Base-by-base conservation (phyloP, 768 basidiomycete species). In the Tulasnella sp. region DNA sequence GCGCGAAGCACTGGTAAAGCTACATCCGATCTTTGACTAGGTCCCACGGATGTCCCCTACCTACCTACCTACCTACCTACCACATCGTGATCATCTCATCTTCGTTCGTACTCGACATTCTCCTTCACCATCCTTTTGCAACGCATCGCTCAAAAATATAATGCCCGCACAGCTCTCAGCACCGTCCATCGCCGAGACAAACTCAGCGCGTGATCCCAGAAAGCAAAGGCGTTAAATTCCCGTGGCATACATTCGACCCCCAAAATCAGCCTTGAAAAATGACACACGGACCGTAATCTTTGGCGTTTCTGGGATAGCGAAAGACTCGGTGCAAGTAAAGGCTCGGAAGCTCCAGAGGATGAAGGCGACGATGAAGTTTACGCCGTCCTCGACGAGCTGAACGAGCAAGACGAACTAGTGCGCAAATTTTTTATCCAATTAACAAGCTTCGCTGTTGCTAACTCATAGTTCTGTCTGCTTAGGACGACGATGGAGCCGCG, bases 141-240 rank as follows among this genome's bases (percentile, higher is more conserved):
- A 34, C 31, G 15, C 14, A 31, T 19, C 67, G 14, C 15, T 68
- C 15, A 14, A 15, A n/a, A n/a, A n/a, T 31, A 68, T 31, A 14
- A 68, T 68, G 67, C 14, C 67, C 14, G 14, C 67, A 15, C 31
- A 15, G 31, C 67, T 68, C 31, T 15, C 15, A 14, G 67, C 67
- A 34, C 67, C 67, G 15, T 31, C 67, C 14, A 15, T 19, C 15
- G 89, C 89, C 14, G 94, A 94, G 95, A 96, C 82, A 90, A 93
- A 70, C 87, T 97, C 78, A 93, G 92, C 80, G 95, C 82, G 88
- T 96, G 76, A 90, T 97, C 11, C 95, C 95, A 1, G 80, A 80
- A 31, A 92, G 91, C 82, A 93, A 94, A 81, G 93, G 96, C 78
- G 91, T 95, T n/a, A n/a, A n/a, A n/a, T 67, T 96, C 94, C 75